phyloP scores from a whole-genome alignment of 2,329 filamentous ascomycete species.

The Penicillium psychrosexuale region DNA sequence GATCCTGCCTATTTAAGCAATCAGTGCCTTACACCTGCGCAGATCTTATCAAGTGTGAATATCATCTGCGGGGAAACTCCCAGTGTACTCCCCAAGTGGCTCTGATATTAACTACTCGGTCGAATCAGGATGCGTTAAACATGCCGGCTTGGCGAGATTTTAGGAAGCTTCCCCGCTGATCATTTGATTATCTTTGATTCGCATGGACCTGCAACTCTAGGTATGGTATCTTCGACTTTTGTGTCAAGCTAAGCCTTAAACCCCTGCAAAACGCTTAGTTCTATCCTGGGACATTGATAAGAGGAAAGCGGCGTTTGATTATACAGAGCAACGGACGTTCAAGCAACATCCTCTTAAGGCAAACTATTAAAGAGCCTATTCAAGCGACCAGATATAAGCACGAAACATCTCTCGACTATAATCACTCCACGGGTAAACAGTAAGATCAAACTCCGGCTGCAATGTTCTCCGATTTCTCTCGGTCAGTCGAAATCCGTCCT shows the following conservation, averaged over 20 bases:
- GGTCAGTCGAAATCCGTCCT: not conserved
- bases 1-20: not conserved
- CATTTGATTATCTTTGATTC: not conserved
- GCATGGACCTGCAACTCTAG: not conserved
- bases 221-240: not conserved
- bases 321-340: not conserved
- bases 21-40: not conserved
- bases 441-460: slow-evolving; percentile 5
- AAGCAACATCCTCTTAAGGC: not conserved
- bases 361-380: not conserved
- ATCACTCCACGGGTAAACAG: slow-evolving; percentile 1
- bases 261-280: not conserved
- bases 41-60: slow-evolving; percentile 7
- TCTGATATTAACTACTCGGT: not conserved
- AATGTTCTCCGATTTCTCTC: not conserved
- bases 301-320: not conserved
- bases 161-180: not conserved
- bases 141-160: not conserved
- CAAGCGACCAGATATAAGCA: slow-evolving; percentile 7
- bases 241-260: not conserved
- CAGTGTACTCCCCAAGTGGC: not conserved
- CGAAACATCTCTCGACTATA: slow-evolving; percentile 9
- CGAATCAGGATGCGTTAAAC: not conserved
- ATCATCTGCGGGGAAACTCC: not conserved
- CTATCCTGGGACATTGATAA: not conserved